Base-by-base conservation (phyloP, 345 rosid genomes). In the Lepidium africanum region DNA sequence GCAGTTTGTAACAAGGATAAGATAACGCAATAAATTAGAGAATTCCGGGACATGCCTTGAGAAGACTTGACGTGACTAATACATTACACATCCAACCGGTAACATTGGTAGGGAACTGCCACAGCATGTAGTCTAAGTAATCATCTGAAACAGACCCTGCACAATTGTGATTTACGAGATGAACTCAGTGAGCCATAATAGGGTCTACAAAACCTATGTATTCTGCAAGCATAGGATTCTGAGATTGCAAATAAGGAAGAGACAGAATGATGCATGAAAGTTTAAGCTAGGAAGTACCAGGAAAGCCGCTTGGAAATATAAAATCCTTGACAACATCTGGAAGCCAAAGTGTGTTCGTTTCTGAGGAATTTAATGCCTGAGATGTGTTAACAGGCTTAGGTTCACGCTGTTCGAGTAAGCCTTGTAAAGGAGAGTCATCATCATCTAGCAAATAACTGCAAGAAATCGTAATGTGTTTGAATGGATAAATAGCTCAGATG, bases 1-100 rank as follows among this genome's bases (percentile, higher is more conserved):
- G 42, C 41, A 69, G 33, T 59, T 69, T 37, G 15, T 48, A 69
- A 45, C 39, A 47, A 56, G 35, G 27, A 5, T 9, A 69, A 35
- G 3, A 43, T 2, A 71, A 38, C 1, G 15, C 9, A 45, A 48
- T 15, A 30, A 27, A 7, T 3, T 0, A 48, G 21, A 33, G 19
- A 10, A 51, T 40, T 17, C 6, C 19, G 1, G 15, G 47, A 74
- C 68, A 74, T 88, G 89, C 98, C 97, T 93, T 90, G 67, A 94
- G 84, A 71, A 94, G 99, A 81, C 92, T 90, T 53, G 99, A 90
- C 2, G 97, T 94, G 77, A 90, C 99, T 73, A 90, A 77, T 7
- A 95, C 79, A 43, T 90, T 86, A 75, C 97, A 94, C 51, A 90
- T 83, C 99, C 99, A 94, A n/a, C 77, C 99, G 67, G 97, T 90